Evolutionary conservation across 1,284 basidiomycete species (phyloP).

Genomic region (Leccinum pachyderme): DNA sequence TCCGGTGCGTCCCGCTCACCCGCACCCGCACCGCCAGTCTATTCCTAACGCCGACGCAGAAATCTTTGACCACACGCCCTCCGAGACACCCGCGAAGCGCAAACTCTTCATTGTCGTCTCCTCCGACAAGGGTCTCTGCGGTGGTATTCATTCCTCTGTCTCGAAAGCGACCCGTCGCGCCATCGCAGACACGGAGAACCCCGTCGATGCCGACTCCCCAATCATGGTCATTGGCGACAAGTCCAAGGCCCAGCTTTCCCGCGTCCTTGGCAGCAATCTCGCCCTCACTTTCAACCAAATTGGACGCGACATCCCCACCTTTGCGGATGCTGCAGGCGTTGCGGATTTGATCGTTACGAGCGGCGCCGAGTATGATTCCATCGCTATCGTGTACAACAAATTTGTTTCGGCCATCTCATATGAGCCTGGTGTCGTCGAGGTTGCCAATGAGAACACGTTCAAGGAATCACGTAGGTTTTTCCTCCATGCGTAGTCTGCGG

Average conservation of each 20-base stretch:
- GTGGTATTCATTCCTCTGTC: conserved; percentile 99
- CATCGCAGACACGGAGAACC: conserved; percentile 48
- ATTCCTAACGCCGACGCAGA: conserved; percentile 45
- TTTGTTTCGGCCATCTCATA: conserved; percentile 95
- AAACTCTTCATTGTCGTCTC: conserved; percentile 92
- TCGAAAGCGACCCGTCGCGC: conserved; percentile 84
- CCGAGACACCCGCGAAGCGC: conserved; percentile 61
- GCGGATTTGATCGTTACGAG: conserved; percentile 91
- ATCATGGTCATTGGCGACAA: conserved; percentile 96
- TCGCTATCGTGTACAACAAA: conserved; percentile 92
- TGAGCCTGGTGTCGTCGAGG: conserved; percentile 74
- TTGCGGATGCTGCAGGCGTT: conserved; percentile 92
- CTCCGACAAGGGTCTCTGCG: conserved; percentile 99
- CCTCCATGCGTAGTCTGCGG: background rate
- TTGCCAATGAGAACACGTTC: conserved; percentile 80
- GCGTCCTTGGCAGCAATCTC: conserved; percentile 68
- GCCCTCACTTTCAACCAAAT: conserved; percentile 95
- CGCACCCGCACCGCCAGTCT: background rate
- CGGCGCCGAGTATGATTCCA: conserved; percentile 85
- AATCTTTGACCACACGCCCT: conserved; percentile 73
- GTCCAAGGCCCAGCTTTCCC: conserved; percentile 89
- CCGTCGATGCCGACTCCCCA: conserved; percentile 62
- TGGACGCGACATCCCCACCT: conserved; percentile 95
- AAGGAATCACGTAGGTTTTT: conserved; percentile 66
- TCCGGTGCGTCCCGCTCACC: conserved; percentile 59